Evolutionary conservation across 1,284 basidiomycete genomes (phyloP).

Genomic region (Ustilago curta): DNA sequence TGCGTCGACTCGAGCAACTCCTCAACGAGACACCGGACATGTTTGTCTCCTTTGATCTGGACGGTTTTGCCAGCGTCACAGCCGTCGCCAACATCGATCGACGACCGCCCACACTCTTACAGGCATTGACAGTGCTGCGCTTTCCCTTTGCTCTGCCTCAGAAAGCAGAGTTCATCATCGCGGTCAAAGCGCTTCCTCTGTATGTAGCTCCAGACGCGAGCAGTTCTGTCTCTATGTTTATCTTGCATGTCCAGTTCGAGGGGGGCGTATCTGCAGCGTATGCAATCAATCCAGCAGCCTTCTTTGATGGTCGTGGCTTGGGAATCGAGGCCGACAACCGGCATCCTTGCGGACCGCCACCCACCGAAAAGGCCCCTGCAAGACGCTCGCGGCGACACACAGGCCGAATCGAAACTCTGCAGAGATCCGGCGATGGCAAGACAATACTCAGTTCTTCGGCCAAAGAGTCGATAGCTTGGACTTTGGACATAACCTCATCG

Average conservation of each 20-base stretch:
- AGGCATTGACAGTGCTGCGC: constrained; percentile 52
- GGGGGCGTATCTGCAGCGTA: constrained; percentile 23
- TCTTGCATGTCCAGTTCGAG: constrained; percentile 21
- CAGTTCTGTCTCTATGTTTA: constrained; percentile 33
- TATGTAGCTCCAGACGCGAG: constrained; percentile 23
- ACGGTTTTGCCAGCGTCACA: constrained; percentile 41
- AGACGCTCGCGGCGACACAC: constrained; percentile 15
- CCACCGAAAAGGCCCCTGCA: background rate
- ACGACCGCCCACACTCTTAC: constrained; percentile 53
- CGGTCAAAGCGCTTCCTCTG: constrained; percentile 24
- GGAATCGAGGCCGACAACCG: constrained; percentile 33
- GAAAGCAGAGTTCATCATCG: background rate
- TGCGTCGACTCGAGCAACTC: constrained; percentile 52
- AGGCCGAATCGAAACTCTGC: constrained; percentile 18
- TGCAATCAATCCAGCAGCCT: constrained; percentile 46
- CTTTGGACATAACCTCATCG: background rate
- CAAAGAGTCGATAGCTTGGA: constrained; percentile 32
- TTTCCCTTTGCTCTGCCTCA: constrained; percentile 23
- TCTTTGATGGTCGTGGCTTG: constrained; percentile 53
- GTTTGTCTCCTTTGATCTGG: constrained; percentile 36
- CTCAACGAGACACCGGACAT: constrained; percentile 57
- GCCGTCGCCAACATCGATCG: constrained; percentile 60
- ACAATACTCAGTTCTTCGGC: constrained; percentile 30
- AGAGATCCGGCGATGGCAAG: constrained; percentile 27
- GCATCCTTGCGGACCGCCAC: constrained; percentile 39